These are phyloP conservation scores for Salvia hispanica DNA, from an alignment of 257 asterid species.

Conservation along the genomic window DNA sequence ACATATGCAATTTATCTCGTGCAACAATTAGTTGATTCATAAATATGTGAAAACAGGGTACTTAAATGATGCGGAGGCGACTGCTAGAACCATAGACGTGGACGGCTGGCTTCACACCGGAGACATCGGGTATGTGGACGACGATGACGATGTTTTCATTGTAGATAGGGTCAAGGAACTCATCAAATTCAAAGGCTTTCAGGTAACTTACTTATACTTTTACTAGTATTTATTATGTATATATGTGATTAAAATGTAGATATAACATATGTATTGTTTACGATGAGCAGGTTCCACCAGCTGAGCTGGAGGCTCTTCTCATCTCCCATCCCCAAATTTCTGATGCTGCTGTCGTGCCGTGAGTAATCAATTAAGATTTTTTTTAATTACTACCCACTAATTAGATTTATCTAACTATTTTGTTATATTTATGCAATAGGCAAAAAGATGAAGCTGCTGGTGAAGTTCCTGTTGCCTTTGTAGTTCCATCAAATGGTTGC, in stretches of 20 bases:
- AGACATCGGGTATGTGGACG: conserved; percentile 65
- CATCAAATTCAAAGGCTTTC: conserved; percentile 89
- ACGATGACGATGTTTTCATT: conserved; percentile 58
- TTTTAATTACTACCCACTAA: too few relatives aligned
- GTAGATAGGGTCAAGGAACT: conserved; percentile 85
- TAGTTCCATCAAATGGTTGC: conserved; percentile 54
- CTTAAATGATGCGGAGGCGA: conserved; percentile 74
- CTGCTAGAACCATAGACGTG: conserved; percentile 80
- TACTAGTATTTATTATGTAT: neutral
- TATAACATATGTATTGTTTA: neutral
- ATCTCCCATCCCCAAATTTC: conserved; percentile 63
- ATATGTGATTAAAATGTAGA: neutral
- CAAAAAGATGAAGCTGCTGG: conserved; percentile 82
- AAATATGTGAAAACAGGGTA: conserved; percentile 42
- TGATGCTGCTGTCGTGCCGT: conserved; percentile 97
- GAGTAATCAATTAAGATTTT: conserved; percentile 29
- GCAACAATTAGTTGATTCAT: neutral
- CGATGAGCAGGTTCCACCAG: conserved; percentile 75
- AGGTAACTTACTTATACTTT: conserved; percentile 33
- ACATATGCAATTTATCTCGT: neutral
- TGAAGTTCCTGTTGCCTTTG: conserved; percentile 92
- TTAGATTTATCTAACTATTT: too few relatives aligned
- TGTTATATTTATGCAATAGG: conserved; percentile 31
- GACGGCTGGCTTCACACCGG: conserved; percentile 97
- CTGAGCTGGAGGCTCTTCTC: conserved; percentile 89